Evolutionary conservation across 2,329 filamentous ascomycete genomes (phyloP), one percentile per base, ranked within the genome.

Genomic region (Fusarium gaditjirri): DNA sequence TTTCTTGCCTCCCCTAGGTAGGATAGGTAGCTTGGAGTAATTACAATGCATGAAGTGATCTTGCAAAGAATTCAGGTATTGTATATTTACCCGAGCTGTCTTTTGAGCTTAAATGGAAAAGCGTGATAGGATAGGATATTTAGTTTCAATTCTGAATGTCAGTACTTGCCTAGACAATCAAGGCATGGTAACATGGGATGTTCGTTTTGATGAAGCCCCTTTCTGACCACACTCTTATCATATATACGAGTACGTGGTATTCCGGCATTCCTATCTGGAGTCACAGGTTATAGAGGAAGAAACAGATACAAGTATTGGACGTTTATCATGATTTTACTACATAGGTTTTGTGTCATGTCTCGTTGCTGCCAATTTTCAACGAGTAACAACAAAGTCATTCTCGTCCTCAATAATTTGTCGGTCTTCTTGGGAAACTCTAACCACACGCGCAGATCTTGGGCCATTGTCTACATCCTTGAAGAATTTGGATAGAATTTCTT

Each of bases 381-480:
- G 82, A 33, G 86, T 83, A 38, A 93, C 84, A 21, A 85, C 82
- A 76, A 97, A 97, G 8, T 83, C 83, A n/a, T 78, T 82, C 78
- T 97, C 94, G 11, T 87, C 92, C 4, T 92, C 86, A 46, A 92
- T 86, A 1, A 88, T 77, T 0, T 90, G 87, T 10, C 94, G 87
- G 2, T 92, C 88, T 67, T 90, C 88, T 70, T 90, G 89, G 70
- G 95, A 91, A 12, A 97, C 83, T 75, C 91, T 91, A 41, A 90
- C 89, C 0, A 98, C 95, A 29, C 88, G 88, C 3, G 95, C 91
- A 61, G 89, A 86, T 2, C 86, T 84, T 0, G 95, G 95, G 0
- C 95, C 95, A 57, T 89, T 87, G 76, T 94, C 88, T 50, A 98
- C 84, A 70, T 94, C 90, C 74, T 92, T 89, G 39, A 97, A 83